Evolutionary conservation across 2,329 filamentous ascomycete genomes (phyloP).

Genomic region (Lasiodiplodia hormozganensis): DNA sequence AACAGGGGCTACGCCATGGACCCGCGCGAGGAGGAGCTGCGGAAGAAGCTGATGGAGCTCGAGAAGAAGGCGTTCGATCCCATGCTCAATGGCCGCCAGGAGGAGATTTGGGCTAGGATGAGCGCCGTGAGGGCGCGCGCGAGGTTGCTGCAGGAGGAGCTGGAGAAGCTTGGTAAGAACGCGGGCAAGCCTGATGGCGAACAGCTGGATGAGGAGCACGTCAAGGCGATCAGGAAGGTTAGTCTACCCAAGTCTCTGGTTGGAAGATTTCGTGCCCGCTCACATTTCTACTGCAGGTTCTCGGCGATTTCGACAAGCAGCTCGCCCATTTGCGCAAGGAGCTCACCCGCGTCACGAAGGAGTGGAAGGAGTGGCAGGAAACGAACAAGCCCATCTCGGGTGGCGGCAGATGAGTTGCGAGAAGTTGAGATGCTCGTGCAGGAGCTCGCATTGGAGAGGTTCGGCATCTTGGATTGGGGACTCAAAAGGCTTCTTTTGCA

Average conservation of each 20-base stretch:
- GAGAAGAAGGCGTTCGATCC: constrained; percentile 77
- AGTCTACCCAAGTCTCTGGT: constrained; percentile 33
- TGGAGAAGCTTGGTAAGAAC: constrained; percentile 68
- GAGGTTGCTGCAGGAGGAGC: constrained; percentile 74
- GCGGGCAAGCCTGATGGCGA: constrained; percentile 57
- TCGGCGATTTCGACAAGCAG: constrained; percentile 84
- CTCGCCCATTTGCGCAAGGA: constrained; percentile 75
- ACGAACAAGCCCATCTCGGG: constrained; percentile 19
- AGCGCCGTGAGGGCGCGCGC: constrained; percentile 77
- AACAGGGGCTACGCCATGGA: constrained; percentile 84
- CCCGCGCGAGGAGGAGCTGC: constrained; percentile 78
- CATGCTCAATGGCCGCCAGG: constrained; percentile 74
- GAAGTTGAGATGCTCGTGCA: background rate
- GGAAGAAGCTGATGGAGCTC: constrained; percentile 72
- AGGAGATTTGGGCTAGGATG: constrained; percentile 86
- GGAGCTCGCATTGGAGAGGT: constrained; percentile 11
- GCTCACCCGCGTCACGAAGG: constrained; percentile 63
- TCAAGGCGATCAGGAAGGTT: constrained; percentile 78
- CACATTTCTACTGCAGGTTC: constrained; percentile 61
- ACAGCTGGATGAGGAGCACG: constrained; percentile 71
- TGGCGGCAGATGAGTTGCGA: constrained; percentile 19
- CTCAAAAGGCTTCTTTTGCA: constrained; percentile 15
- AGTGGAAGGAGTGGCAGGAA: constrained; percentile 63
- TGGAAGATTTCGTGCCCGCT: constrained; percentile 23
- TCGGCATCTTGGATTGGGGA: constrained; percentile 15